phyloP scores from a whole-genome alignment of 106 monocot genomes.

The Allium sativum region DNA sequence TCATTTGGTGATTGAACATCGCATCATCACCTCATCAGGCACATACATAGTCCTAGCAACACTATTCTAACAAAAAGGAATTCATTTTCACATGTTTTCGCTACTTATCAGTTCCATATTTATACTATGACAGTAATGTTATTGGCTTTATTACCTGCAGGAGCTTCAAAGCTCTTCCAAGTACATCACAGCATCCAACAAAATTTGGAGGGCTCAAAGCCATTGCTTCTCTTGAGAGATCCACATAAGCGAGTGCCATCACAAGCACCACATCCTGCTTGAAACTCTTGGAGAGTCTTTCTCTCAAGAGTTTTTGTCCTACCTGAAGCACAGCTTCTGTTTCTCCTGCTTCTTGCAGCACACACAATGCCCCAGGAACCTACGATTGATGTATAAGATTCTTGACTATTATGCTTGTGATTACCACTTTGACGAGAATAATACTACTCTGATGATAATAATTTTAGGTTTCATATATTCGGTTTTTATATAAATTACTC shows the following conservation, averaged over 20 bases:
- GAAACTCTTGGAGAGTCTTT: conserved; percentile 64
- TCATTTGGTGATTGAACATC: too few relatives aligned
- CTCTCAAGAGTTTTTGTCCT: conserved; percentile 42
- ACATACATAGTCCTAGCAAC: too few relatives aligned
- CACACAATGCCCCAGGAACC: conserved; percentile 80
- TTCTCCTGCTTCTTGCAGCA: conserved; percentile 83
- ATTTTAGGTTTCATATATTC: neutral
- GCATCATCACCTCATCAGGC: too few relatives aligned
- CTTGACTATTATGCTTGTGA: too few relatives aligned
- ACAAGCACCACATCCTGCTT: conserved; percentile 93
- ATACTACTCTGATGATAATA: too few relatives aligned
- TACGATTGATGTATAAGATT: conserved; percentile 2
- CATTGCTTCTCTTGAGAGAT: conserved; percentile 83
- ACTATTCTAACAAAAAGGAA: too few relatives aligned
- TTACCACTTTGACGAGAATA: neutral
- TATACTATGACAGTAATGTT: neutral
- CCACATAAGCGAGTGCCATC: conserved; percentile 84
- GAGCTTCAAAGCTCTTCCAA: conserved; percentile 85
- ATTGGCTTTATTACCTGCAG: conserved; percentile 52
- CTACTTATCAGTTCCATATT: conserved; percentile 3
- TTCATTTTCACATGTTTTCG: too few relatives aligned
- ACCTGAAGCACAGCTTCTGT: conserved; percentile 48
- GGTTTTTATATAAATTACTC: neutral
- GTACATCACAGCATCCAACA: conserved; percentile 62
- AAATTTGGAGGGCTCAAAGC: conserved; percentile 56